Evolutionary conservation across 495 filamentous ascomycete genomes (phyloP), one percentile per base, ranked within the genome.

Genomic region (Penicillium riverlandense): DNA sequence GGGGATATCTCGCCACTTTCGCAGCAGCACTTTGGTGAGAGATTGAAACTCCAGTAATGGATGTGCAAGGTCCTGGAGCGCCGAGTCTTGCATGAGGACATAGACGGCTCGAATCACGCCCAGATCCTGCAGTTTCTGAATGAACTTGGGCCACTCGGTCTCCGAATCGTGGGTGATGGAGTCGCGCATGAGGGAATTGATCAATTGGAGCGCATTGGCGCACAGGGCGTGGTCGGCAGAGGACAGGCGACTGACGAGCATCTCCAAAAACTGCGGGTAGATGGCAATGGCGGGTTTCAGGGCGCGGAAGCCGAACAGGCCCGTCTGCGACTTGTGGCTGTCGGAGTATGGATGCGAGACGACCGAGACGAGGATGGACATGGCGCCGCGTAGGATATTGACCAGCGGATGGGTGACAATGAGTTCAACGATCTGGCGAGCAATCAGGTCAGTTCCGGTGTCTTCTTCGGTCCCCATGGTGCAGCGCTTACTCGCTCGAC

Each of bases 181-280:
- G 62, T 99, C 94, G 37, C 92, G 78, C 75, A 97, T 94, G 13
- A 99, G 74, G 0, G 90, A 85, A 58, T 97, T 99, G 57, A 99
- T 86, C 45, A 99, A 70, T 69, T 94, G 90, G 31, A 99, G 69
- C 2, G 92, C 88, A 67, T 96, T 97, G 37, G 90, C 92, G 64
- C 94, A 97, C 12, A 99, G 75, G 3, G 90, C 89, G 66, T 99
- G 94, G 57, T 99, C 92, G 12, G 91, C 92, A 9, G 88, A 89
- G 31, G 90, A 88, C 10, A 97, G 71, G 57, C 90, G 80, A 50
- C 78, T 82, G 45, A 96, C 90, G 14, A 97, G 80, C 71, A 92
- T 90, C 56, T 95, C 91, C 50, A 97, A 79, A 59, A 99, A 97
- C 47, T 92, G 84, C 7, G 92, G 89, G 60, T 96, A 86, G 5